Base-by-base conservation (phyloP, 805 yeast species). In the Candida nemodendra region DNA sequence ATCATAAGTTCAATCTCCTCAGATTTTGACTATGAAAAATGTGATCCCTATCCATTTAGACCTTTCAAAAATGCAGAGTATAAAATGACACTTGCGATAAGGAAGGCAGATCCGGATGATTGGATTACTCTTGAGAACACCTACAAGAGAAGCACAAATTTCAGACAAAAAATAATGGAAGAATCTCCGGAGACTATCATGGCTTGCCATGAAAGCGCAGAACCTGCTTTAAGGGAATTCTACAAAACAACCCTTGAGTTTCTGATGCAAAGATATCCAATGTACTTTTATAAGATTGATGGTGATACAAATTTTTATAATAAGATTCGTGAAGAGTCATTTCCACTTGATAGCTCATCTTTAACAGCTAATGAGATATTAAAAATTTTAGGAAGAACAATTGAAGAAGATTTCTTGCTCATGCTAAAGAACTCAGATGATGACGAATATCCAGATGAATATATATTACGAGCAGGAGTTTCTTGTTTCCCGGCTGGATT, bases 401-500 rank as follows among this genome's bases (percentile, higher is more conserved):
- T 78, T 2, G 86, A 81, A 48, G 89, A 82, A 48, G 90, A 84
- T 52, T 68, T 79, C 38, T 52, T 84, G 28, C 57, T 84, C 5
- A 48, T 84, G 48, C 52, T 74, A 5, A 70, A 69, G 38, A 54
- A 57, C 40, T 62, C 60, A 9, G 64, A 60, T 15, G 69, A 66
- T 21, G 59, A 61, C 18, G 53, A 50, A 9, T 61, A 51, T 18
- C 58, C 57, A 24, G 76, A 74, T 38, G 89, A 81, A 49, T 84
- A 81, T 53, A 64, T 71, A 18, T 56, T 80, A 29, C 65, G 81
- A 36, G 79, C 78, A 0, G 76, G 79, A 6, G 62, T 73, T 3
- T 71, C 79, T 17, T 78, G 79, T 6, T 81, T 81, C 48, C 87
- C 91, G 1, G 77, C 82, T 1, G 91, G 91, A 2, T 84, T 84